Conservation (phyloP, 306 rosid genomes). For the Vachellia collinsii region DNA sequence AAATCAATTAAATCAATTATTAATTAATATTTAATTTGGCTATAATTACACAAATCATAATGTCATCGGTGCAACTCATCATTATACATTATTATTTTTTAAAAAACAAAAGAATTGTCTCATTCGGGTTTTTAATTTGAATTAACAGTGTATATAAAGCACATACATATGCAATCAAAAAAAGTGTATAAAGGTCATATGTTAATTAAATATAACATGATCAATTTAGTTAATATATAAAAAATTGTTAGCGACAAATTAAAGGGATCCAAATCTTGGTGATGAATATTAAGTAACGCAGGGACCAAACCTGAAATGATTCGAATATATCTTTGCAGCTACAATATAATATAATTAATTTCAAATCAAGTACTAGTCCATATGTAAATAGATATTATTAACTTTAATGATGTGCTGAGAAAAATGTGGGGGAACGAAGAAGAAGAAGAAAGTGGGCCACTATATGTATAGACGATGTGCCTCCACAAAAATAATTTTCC, state of each 20-base stretch:
- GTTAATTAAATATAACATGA: not conserved
- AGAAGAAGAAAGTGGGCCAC: not conserved
- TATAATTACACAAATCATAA: not conserved
- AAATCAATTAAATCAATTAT: not conserved
- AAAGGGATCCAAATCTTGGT: not conserved
- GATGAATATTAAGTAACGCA: not conserved
- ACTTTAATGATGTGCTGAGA: not conserved
- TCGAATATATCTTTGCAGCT: not conserved
- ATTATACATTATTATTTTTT: not conserved
- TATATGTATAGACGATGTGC: not conserved
- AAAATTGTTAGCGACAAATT: not conserved
- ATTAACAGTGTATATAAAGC: not conserved
- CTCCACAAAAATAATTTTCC: not conserved
- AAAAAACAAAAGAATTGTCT: not conserved
- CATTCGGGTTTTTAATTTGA: not conserved
- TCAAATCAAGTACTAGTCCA: conserved; percentile 4
- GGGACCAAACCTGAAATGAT: conserved; percentile 4
- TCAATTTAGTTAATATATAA: not conserved
- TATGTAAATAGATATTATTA: not conserved
- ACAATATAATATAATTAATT: conserved; percentile 1
- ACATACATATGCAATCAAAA: not conserved
- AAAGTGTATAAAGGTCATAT: not conserved
- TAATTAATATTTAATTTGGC: not conserved
- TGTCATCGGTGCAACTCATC: not conserved
- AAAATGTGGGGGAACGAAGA: not conserved